Evolutionary conservation across 2,329 filamentous ascomycete species (phyloP), one percentile per base, ranked within the genome.

Genomic region (Hortaea werneckii): DNA sequence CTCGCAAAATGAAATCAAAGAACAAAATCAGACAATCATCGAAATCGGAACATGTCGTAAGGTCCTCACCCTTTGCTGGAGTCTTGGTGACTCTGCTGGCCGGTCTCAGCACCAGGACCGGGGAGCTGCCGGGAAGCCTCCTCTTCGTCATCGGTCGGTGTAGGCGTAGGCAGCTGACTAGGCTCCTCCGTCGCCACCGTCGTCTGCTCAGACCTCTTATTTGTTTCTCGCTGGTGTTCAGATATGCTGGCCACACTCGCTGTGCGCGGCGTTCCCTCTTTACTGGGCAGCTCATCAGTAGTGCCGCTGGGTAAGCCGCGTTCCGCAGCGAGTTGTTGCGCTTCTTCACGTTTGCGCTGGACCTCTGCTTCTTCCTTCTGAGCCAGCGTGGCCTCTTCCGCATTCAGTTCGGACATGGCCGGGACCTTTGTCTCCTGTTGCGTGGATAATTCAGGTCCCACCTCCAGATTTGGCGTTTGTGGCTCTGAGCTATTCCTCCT

Each of bases 281-380:
- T 59, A 44, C 58, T 58, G 37, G 51, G 48, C 4, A 55, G 37
- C 29, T 54, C 47, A 8, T 56, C 42, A 4, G 37, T 13, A 44
- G 44, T 6, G 44, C 41, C 2, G 34, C 54, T 13, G 29, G 57
- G 29, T 11, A 82, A 58, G 1, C 79, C 79, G 28, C 74, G 70
- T 47, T 71, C 70, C 9, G 72, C 54, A 7, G 80, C 79, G 13
- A 82, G 58, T 39, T 70, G 67, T 32, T 72, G 70, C 3, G 79
- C 80, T 39, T 75, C 75, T 34, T 70, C 65, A 32, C 79, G 67
- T 54, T 72, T 78, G 41, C 69, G 66, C 45, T 72, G 65, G 27
- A 82, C 65, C 34, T 72, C 69, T 3, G 64, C 62, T 57, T 83
- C 80, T 58, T 83, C 78, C 56, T 80, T 67, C 30, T 65, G 54